phyloP scores from a whole-genome alignment of 2,329 filamentous ascomycete species.

The Berkeleyomyces rouxiae region DNA sequence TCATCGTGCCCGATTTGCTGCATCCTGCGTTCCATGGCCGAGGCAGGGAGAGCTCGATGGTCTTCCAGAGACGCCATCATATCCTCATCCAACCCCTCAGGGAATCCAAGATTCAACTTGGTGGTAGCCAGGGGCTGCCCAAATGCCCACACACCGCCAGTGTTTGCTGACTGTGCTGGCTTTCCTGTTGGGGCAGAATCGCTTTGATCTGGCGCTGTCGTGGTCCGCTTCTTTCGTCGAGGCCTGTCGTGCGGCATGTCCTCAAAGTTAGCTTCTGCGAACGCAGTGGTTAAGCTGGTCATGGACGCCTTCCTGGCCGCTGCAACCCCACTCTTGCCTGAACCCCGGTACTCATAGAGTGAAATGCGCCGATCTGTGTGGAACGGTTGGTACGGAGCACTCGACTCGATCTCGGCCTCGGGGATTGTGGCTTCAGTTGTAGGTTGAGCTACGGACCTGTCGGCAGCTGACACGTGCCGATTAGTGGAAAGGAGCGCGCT shows the following conservation, averaged over 20 bases:
- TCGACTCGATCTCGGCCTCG: slow-evolving; percentile 83
- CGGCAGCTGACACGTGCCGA: slow-evolving; percentile 15
- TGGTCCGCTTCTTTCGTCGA: slow-evolving; percentile 16
- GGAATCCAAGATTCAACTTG: slow-evolving; percentile 37
- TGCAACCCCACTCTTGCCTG: neutral
- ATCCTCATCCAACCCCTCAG: slow-evolving; percentile 33
- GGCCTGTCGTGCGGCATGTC: slow-evolving; percentile 25
- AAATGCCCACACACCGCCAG: slow-evolving; percentile 36
- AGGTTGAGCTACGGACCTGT: slow-evolving; percentile 19
- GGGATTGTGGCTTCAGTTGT: slow-evolving; percentile 48
- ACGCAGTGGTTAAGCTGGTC: neutral
- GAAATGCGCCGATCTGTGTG: slow-evolving; percentile 76
- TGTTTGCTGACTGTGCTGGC: neutral
- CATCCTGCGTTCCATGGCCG: slow-evolving; percentile 47
- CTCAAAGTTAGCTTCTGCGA: slow-evolving; percentile 25
- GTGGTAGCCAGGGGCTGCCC: slow-evolving; percentile 35
- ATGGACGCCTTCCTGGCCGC: neutral
- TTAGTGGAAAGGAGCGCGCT: slow-evolving; percentile 36
- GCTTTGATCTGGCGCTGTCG: neutral
- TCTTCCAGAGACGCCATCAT: slow-evolving; percentile 34
- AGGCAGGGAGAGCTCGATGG: slow-evolving; percentile 42
- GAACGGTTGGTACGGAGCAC: slow-evolving; percentile 88
- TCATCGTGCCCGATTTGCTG: slow-evolving; percentile 46
- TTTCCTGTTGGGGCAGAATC: neutral
- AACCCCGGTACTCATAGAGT: slow-evolving; percentile 46